Evolutionary conservation across 805 yeast species (phyloP).

Genomic region (Cyberlindnera misumaiensis): DNA sequence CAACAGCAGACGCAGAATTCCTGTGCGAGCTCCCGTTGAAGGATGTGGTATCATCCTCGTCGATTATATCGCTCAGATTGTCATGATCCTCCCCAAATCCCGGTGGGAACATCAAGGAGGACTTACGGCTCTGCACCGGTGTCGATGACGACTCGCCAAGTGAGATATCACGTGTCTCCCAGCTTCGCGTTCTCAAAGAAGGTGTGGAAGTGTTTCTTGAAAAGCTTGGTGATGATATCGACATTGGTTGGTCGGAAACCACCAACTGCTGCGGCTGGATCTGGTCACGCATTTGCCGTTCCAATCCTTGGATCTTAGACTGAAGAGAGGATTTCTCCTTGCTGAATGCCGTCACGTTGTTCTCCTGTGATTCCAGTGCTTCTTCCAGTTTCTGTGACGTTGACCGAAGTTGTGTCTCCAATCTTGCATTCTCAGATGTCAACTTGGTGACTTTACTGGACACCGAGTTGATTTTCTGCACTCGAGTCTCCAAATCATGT

Average conservation of each 20-base stretch:
- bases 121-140: constrained; percentile 29
- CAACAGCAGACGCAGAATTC: constrained; percentile 4
- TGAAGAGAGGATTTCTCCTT: constrained; percentile 16
- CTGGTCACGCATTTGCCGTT: constrained; percentile 13
- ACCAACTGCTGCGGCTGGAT: constrained; percentile 14
- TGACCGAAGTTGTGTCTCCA: constrained; percentile 15
- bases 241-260: constrained; percentile 6
- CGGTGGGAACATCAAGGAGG: constrained; percentile 10
- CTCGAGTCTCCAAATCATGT: constrained; percentile 25
- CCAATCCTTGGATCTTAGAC: constrained; percentile 14
- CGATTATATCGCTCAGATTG: not conserved
- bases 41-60: constrained; percentile 7
- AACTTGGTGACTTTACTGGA: constrained; percentile 15
- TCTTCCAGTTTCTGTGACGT: constrained; percentile 22
- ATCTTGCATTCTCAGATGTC: constrained; percentile 21
- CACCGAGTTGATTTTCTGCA: constrained; percentile 18
- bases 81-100: constrained; percentile 13
- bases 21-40: constrained; percentile 7
- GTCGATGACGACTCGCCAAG: constrained; percentile 45
- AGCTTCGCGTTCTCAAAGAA: constrained; percentile 13
- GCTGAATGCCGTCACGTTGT: constrained; percentile 9
- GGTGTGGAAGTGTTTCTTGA: constrained; percentile 14
- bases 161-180: constrained; percentile 27
- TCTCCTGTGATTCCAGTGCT: constrained; percentile 21
- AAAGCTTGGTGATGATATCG: constrained; percentile 1